A percentile compares a stretch with the other conserved stretches of the same genome.
Conservation (phyloP, 2,329 filamentous ascomycete genomes). For the Pseudopithomyces maydicus region DNA sequence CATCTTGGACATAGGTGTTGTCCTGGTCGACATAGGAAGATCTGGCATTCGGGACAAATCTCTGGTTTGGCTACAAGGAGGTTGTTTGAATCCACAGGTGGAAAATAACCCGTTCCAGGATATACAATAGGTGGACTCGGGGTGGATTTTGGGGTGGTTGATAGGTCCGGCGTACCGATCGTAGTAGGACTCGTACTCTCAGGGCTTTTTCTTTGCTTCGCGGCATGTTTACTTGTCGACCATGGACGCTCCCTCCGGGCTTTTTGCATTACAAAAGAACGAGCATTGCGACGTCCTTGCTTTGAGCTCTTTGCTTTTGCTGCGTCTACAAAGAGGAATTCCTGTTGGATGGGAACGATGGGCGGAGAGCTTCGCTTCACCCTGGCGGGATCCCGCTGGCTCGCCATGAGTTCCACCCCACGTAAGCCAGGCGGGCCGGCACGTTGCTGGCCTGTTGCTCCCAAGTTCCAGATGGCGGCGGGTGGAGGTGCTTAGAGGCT, state of each 20-base stretch:
- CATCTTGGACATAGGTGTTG: constrained; percentile 37
- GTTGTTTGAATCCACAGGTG: constrained; percentile 18
- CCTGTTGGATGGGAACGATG: constrained; percentile 33
- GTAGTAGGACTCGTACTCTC: constrained; percentile 35
- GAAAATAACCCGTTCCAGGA: constrained; percentile 24
- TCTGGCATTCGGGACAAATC: constrained; percentile 37
- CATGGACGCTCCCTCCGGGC: constrained; percentile 44
- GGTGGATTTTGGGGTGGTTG: constrained; percentile 33
- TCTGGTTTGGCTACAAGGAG: constrained; percentile 23
- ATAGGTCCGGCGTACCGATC: constrained; percentile 33
- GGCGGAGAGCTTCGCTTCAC: constrained; percentile 24
- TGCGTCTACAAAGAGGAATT: constrained; percentile 46
- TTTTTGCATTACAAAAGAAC: constrained; percentile 48
- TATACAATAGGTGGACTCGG: constrained; percentile 33
- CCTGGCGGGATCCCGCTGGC: constrained; percentile 27
- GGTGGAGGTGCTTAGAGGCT: constrained; percentile 30
- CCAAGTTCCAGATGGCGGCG: constrained; percentile 22
- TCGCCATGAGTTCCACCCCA: constrained; percentile 32
- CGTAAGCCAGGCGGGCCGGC: constrained; percentile 21
- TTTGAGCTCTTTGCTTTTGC: constrained; percentile 44
- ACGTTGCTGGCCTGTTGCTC: constrained; percentile 15
- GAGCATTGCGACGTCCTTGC: constrained; percentile 46
- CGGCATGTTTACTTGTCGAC: constrained; percentile 46
- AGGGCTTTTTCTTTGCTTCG: constrained; percentile 36
- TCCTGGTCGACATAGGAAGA: constrained; percentile 34